These are phyloP conservation scores for Neonectria sp. DNA, from an alignment of 2,329 filamentous ascomycete species.

Conservation along the genomic window DNA sequence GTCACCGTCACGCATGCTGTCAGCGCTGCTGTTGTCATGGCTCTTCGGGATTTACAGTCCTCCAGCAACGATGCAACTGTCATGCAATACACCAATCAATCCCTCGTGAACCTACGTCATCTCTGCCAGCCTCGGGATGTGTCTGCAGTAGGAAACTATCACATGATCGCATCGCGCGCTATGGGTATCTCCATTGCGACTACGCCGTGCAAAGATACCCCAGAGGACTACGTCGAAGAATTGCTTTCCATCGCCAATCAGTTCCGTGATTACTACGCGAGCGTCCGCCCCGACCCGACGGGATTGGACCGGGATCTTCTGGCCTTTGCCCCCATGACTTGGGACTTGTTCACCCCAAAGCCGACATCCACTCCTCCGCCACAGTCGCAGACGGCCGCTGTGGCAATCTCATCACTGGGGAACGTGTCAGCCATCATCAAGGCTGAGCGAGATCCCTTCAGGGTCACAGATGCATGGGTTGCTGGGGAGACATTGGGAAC, in stretches of 20 bases:
- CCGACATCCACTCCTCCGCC: background rate
- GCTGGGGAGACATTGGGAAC: conserved; percentile 7
- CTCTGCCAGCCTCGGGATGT: background rate
- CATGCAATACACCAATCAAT: conserved; percentile 14
- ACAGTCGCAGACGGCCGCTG: background rate
- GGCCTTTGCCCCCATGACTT: conserved; percentile 9
- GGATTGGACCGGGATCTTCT: background rate
- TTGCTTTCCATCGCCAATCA: conserved; percentile 9
- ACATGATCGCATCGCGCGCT: conserved; percentile 6
- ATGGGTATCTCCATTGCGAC: conserved; percentile 5
- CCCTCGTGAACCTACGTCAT: conserved; percentile 2
- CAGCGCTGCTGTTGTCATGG: conserved; percentile 13
- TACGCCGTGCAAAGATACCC: background rate
- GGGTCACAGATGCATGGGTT: conserved; percentile 12
- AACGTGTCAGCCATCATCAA: background rate
- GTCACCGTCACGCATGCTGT: conserved; percentile 16
- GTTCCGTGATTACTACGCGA: conserved; percentile 8
- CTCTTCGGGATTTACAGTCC: conserved; percentile 7
- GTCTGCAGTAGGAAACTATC: conserved; percentile 13
- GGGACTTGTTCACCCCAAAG: conserved; percentile 17
- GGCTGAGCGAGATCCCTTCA: background rate
- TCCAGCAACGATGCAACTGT: background rate
- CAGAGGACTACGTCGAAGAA: background rate
- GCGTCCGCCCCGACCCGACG: background rate
- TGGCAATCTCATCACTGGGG: conserved; percentile 15